Evolutionary conservation across 2,329 filamentous ascomycete species (phyloP).

Genomic region (Aspergillus melleus): DNA sequence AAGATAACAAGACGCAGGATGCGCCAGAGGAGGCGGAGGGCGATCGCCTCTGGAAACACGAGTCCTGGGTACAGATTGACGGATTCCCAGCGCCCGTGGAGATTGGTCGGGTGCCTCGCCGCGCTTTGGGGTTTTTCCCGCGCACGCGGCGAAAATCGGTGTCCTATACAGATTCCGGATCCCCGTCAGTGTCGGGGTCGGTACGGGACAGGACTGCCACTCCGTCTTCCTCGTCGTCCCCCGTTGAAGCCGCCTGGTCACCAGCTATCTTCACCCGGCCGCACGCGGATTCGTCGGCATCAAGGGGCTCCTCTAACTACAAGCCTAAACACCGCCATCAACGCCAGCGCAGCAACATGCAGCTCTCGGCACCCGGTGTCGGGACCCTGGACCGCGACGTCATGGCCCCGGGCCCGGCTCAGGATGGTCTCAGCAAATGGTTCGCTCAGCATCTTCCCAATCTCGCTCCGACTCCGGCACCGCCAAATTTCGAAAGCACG

Average conservation of each 20-base stretch:
- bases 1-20: conserved; percentile 11
- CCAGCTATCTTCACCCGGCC: conserved; percentile 27
- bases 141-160: conserved; percentile 82
- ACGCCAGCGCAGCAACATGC: conserved; percentile 46
- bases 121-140: conserved; percentile 85
- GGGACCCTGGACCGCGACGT: conserved; percentile 69
- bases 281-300: conserved; percentile 26
- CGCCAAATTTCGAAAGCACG: conserved; percentile 51
- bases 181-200: conserved; percentile 30
- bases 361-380: conserved; percentile 83
- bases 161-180: conserved; percentile 61
- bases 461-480: conserved; percentile 64
- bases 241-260: conserved; percentile 28
- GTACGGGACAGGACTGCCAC: conserved; percentile 33
- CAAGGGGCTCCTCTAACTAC: conserved; percentile 29
- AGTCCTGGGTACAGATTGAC: conserved; percentile 83
- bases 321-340: conserved; percentile 40
- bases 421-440: conserved; percentile 81
- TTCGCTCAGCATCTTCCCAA: conserved; percentile 80
- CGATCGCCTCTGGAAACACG: conserved; percentile 76
- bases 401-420: conserved; percentile 66
- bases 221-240: conserved; percentile 27
- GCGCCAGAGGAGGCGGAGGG: conserved; percentile 48
- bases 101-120: conserved; percentile 79
- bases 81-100: conserved; percentile 71